A percentile compares a stretch with the other conserved stretches of the same genome.
These are phyloP conservation scores for Helotiales sp. DNA, from an alignment of 2,329 filamentous ascomycete species.

Conservation along the genomic window DNA sequence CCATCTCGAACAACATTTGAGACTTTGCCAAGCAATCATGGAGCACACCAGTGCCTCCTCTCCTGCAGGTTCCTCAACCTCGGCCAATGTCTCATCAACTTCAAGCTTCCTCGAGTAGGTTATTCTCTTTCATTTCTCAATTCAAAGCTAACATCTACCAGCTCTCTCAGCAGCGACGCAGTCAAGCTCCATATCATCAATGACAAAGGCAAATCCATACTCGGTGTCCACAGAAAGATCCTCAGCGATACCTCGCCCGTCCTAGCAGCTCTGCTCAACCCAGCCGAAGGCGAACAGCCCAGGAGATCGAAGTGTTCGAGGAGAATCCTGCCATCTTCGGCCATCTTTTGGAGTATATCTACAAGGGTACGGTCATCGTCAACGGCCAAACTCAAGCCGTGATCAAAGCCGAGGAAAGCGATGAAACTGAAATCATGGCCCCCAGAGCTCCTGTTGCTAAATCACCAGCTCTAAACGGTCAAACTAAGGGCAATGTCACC, in stretches of 20 bases:
- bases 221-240: no score
- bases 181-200: no score
- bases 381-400: not conserved
- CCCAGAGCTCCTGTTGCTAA: not conserved
- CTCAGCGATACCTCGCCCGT: not conserved
- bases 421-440: not conserved
- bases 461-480: not conserved
- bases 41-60: not conserved
- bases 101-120: not conserved
- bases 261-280: not conserved
- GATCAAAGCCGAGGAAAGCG: not conserved
- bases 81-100: not conserved
- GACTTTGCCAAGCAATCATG: not conserved
- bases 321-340: not conserved
- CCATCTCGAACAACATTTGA: not conserved
- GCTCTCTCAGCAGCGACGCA: no score
- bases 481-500: not conserved
- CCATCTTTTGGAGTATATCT: not conserved
- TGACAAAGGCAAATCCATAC: no score
- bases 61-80: not conserved
- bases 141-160: no score
- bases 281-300: not conserved
- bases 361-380: not conserved
- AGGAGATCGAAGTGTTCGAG: not conserved
- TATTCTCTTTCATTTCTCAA: not conserved